phyloP scores from a whole-genome alignment of 257 asterid species.

The Gentiana straminea region DNA sequence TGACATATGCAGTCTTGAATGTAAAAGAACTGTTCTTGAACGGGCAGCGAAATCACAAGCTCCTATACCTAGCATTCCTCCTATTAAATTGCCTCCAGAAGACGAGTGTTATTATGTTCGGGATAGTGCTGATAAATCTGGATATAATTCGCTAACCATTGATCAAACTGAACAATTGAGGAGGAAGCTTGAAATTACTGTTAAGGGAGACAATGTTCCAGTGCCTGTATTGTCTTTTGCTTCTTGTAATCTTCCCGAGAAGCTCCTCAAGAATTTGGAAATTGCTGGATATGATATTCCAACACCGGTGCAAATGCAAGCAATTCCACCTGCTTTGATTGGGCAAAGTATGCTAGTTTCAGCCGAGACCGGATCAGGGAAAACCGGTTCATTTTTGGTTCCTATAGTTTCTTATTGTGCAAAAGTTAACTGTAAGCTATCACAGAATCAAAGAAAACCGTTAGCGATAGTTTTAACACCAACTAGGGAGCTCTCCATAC shows the following conservation, averaged over 20 bases:
- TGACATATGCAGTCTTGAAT: constrained; percentile 82
- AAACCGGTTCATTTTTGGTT: constrained; percentile 74
- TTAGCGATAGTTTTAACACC: constrained; percentile 75
- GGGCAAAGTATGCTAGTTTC: constrained; percentile 76
- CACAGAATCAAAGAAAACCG: constrained; percentile 42
- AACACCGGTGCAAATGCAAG: constrained; percentile 96
- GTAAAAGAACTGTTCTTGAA: constrained; percentile 48
- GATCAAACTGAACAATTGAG: constrained; percentile 41
- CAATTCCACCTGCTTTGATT: constrained; percentile 62
- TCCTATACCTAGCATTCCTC: constrained; percentile 20
- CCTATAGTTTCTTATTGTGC: constrained; percentile 56
- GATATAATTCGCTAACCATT: constrained; percentile 14
- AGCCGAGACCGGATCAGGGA: constrained; percentile 95
- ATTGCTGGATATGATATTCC: constrained; percentile 80
- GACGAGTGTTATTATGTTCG: constrained; percentile 75
- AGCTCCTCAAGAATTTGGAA: constrained; percentile 70
- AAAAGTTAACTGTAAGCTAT: constrained; percentile 19
- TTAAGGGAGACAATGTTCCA: constrained; percentile 41
- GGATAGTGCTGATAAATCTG: constrained; percentile 30
- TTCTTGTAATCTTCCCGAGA: constrained; percentile 62
- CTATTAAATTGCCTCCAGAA: constrained; percentile 38
- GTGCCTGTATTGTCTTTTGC: constrained; percentile 65
- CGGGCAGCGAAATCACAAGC: constrained; percentile 26
- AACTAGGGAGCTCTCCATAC: constrained; percentile 86
- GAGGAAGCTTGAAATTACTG: constrained; percentile 51